phyloP scores from a whole-genome alignment of 1,284 basidiomycete species.

The Ustilago crameri region DNA sequence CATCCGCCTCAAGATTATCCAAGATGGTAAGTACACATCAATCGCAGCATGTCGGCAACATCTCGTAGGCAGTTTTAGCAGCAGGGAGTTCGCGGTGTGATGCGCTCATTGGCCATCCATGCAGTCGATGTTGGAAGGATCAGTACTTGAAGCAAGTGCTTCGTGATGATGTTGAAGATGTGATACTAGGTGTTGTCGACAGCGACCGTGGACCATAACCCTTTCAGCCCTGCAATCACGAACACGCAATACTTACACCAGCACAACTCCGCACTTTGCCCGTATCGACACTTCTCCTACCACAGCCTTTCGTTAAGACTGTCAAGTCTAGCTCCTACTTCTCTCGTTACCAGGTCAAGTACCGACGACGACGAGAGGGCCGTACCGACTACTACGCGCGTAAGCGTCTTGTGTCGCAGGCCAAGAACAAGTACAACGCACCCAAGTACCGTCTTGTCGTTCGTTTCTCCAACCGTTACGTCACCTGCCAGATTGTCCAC shows the following conservation, averaged over 20 bases:
- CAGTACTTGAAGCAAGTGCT: too few species aligned
- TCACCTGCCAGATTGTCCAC: constrained; percentile 81
- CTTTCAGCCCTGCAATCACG: background rate
- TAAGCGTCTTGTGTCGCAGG: constrained; percentile 93
- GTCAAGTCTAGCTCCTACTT: constrained; percentile 83
- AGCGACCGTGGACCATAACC: background rate
- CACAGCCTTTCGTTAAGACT: constrained; percentile 72
- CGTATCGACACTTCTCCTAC: background rate
- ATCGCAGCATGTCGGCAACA: constrained; percentile 9
- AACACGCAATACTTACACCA: constrained; percentile 16
- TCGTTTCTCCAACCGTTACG: constrained; percentile 75
- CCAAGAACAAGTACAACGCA: constrained; percentile 99
- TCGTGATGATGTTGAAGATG: constrained; percentile 2
- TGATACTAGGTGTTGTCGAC: constrained; percentile 11
- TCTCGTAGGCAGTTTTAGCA: background rate
- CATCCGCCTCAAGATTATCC: constrained; percentile 49
- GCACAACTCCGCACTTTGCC: background rate
- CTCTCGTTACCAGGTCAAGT: constrained; percentile 79
- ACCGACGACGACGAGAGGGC: constrained; percentile 83
- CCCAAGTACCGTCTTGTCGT: constrained; percentile 99
- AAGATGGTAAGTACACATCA: constrained; percentile 45
- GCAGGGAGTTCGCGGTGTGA: constrained; percentile 5
- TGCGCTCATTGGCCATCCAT: constrained; percentile 12
- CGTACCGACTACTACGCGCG: constrained; percentile 99
- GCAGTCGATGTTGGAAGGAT: constrained; percentile 3